Conservation (phyloP, 257 asterid species). For the Gardenia jasminoides region DNA sequence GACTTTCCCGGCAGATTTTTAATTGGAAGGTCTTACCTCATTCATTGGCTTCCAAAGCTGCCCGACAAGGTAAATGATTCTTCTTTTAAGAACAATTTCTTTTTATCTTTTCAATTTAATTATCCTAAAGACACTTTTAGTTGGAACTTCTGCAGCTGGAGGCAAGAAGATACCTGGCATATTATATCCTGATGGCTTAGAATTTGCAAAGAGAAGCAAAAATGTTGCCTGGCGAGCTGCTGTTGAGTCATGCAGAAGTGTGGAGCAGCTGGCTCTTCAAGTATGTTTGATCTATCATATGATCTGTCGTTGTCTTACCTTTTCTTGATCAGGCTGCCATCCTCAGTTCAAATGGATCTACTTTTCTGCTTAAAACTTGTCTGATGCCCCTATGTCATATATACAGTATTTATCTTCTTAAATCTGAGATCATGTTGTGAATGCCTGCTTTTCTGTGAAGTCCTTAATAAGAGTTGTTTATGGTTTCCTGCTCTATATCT, state of each 20-base stretch:
- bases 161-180: conserved; percentile 75
- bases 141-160: conserved; percentile 59
- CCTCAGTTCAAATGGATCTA: neutral
- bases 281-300: conserved; percentile 35
- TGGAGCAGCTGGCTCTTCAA: conserved; percentile 92
- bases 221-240: conserved; percentile 86
- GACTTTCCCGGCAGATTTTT: conserved; percentile 74
- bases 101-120: neutral
- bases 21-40: conserved; percentile 80
- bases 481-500: neutral
- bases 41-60: conserved; percentile 83
- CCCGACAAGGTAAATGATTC: conserved; percentile 72
- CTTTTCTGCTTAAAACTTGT: neutral
- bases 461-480: neutral
- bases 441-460: neutral
- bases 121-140: neutral
- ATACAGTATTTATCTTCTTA: neutral
- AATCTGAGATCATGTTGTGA: neutral
- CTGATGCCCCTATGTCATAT: neutral
- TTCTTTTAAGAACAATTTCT: conserved; percentile 17
- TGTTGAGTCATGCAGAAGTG: conserved; percentile 75
- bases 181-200: conserved; percentile 81
- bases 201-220: conserved; percentile 74
- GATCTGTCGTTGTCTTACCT: neutral
- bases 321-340: conserved; percentile 1